Base-by-base conservation (phyloP, 2,329 filamentous ascomycete genomes). In the Hypoxylon sp. region DNA sequence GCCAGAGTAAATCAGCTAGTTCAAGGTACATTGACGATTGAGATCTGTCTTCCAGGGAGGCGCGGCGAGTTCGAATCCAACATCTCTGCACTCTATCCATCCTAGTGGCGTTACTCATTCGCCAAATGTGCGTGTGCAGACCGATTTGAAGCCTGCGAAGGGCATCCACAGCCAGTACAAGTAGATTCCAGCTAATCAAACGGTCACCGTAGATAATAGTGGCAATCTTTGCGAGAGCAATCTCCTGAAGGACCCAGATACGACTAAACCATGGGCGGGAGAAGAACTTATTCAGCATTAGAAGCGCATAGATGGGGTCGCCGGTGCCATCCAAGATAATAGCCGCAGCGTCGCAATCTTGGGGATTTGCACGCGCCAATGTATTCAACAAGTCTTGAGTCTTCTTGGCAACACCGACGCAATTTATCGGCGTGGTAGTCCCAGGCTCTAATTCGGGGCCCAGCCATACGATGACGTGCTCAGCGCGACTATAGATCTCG, bases 191-290 rank as follows among this genome's bases (percentile, higher is more conserved):
- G 8, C 51, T 26, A 57, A 66, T 60, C 24, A 5, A 19, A 10
- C 44, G 51, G 24, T 55, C 57, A n/a, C 51, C 63, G 35, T 55
- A 66, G 33, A 60, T 26, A 10, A 66, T 37, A 19, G 55, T 66
- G 1, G 51, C 63, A 26, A 26, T 24, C 35, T 39, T 66, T 14
- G 63, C 57, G 9, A 66, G 44, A 4, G 52, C 17, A 3, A 66
- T 60, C n/a, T 66, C 63, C n/a, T 66, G 63, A 13, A 66, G 35
- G 14, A 66, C 26, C 63, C 63, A 66, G n/a, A 66, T 54, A n/a
- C 63, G 63, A 8, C 6, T 44, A 3, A 60, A 66, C 63, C 63
- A 66, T 17, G 63, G 50, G 1, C 57, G 63, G 35, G 19, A 66
- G 63, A 66, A 66, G n/a, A 66, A 66, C 3, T 14, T 55, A 8